phyloP scores from a whole-genome alignment of 768 basidiomycete genomes.

The Amanita jacksonii region DNA sequence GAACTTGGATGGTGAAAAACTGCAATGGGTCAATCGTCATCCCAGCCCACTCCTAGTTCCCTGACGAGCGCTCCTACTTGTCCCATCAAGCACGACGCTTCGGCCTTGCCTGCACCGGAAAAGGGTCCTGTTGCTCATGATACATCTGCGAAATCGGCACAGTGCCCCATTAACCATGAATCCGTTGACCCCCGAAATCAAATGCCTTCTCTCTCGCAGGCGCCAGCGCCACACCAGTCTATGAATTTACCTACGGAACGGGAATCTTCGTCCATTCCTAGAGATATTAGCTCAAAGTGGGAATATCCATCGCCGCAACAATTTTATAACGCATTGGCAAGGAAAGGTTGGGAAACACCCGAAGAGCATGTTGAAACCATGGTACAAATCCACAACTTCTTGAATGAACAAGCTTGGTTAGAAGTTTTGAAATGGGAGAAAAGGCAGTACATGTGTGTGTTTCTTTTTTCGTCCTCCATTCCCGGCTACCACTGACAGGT shows the following conservation, averaged over 20 bases:
- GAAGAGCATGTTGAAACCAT: slow-evolving; percentile 94
- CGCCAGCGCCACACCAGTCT: slow-evolving; percentile 46
- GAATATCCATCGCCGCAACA: slow-evolving; percentile 97
- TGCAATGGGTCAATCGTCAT: slow-evolving; percentile 3
- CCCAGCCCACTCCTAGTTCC: slow-evolving; percentile 21
- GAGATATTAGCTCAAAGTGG: slow-evolving; percentile 55
- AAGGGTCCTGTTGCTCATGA: slow-evolving; percentile 38
- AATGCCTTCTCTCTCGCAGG: slow-evolving; percentile 79
- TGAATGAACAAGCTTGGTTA: slow-evolving; percentile 95
- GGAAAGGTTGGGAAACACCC: slow-evolving; percentile 97
- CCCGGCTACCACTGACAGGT: background rate
- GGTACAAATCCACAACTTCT: slow-evolving; percentile 97
- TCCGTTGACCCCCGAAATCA: slow-evolving; percentile 69
- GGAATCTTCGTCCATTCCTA: slow-evolving; percentile 79
- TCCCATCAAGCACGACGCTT: slow-evolving; percentile 26
- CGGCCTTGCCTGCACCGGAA: slow-evolving; percentile 15
- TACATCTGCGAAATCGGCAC: slow-evolving; percentile 26
- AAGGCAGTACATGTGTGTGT: slow-evolving; percentile 45
- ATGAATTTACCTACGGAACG: slow-evolving; percentile 62
- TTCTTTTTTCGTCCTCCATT: slow-evolving; percentile 1
- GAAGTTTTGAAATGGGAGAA: slow-evolving; percentile 94
- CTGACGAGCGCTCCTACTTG: slow-evolving; percentile 22
- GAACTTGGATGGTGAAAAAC: too few species aligned
- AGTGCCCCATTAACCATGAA: slow-evolving; percentile 58
- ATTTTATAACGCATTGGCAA: slow-evolving; percentile 92